Conservation (phyloP, 108 stramenopile genomes). For the Conticribra guillardii region DNA sequence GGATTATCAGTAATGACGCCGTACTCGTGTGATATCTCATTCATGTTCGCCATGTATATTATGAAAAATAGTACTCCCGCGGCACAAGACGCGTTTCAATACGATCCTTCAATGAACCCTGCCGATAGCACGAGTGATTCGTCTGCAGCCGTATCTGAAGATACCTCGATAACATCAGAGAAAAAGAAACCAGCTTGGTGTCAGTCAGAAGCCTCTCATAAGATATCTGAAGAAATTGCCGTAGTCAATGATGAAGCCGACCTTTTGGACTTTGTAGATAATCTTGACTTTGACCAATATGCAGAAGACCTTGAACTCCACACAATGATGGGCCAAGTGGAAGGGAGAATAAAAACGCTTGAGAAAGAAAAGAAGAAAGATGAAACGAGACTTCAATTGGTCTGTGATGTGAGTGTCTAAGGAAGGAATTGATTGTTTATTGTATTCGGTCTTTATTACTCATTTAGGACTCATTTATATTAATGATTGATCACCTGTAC, state of each 20-base stretch:
- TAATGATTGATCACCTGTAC: not conserved
- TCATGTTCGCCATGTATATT: too few relatives aligned
- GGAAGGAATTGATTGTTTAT: not conserved
- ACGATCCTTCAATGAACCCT: too few relatives aligned
- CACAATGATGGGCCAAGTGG: slow-evolving; percentile 51
- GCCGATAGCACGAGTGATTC: too few relatives aligned
- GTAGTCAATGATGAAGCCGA: slow-evolving; percentile 68
- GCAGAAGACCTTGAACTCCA: slow-evolving; percentile 76
- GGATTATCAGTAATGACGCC: too few relatives aligned
- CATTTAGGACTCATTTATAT: too few relatives aligned
- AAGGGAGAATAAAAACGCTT: slow-evolving; percentile 48
- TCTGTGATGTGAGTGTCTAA: slow-evolving; percentile 37
- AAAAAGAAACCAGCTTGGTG: slow-evolving; percentile 76
- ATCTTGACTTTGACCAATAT: slow-evolving; percentile 81
- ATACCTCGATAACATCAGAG: too few relatives aligned
- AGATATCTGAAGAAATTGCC: slow-evolving; percentile 32
- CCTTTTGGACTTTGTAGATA: slow-evolving; percentile 76
- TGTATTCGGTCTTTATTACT: too few relatives aligned
- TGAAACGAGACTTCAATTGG: slow-evolving; percentile 39
- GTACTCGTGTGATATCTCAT: not conserved
- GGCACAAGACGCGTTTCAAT: too few relatives aligned
- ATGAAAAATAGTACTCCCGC: too few relatives aligned
- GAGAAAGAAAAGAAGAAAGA: slow-evolving; percentile 53
- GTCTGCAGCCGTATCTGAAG: too few relatives aligned
- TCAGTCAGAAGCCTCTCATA: slow-evolving; percentile 64